These are phyloP conservation scores for Ulota crispa DNA, from an alignment of 225 moss, liverwort and hornwort species.

Conservation along the genomic window DNA sequence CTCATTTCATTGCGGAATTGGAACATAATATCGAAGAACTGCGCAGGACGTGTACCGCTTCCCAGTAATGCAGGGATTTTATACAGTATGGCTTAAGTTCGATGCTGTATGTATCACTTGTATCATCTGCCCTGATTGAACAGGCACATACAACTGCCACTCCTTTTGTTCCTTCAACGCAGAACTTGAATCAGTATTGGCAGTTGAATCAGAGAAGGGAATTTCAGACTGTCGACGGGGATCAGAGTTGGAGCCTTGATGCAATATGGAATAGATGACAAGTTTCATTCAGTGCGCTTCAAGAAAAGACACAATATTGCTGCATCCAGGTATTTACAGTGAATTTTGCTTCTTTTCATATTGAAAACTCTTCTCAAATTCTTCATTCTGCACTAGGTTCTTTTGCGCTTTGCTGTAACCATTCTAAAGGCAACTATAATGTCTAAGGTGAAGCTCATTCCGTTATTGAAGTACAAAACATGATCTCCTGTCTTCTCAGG, in stretches of 20 bases:
- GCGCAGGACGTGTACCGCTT: slow-evolving; percentile 15
- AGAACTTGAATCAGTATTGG: background rate
- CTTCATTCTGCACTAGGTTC: background rate
- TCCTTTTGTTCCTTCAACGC: background rate
- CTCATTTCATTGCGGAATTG: slow-evolving; percentile 25
- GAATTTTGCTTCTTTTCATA: background rate
- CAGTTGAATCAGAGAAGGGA: background rate
- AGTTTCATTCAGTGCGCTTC: background rate
- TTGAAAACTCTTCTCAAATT: background rate
- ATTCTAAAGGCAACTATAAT: background rate
- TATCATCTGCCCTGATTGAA: slow-evolving; percentile 26
- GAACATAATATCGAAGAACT: slow-evolving; percentile 26
- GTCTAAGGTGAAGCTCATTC: background rate
- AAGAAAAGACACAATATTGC: background rate
- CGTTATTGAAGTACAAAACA: background rate
- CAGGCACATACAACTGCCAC: background rate
- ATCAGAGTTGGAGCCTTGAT: background rate
- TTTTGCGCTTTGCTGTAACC: background rate
- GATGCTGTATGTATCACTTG: slow-evolving; percentile 21
- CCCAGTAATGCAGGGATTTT: slow-evolving; percentile 12
- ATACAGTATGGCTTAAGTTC: background rate
- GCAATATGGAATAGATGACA: background rate
- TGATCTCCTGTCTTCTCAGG: background rate
- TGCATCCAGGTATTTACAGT: background rate
- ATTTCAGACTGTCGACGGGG: background rate